A percentile compares a stretch with the other conserved stretches of the same genome.
phyloP scores from a whole-genome alignment of 2,329 filamentous ascomycete genomes.

The Chrysoporthe deuterocubensis region DNA sequence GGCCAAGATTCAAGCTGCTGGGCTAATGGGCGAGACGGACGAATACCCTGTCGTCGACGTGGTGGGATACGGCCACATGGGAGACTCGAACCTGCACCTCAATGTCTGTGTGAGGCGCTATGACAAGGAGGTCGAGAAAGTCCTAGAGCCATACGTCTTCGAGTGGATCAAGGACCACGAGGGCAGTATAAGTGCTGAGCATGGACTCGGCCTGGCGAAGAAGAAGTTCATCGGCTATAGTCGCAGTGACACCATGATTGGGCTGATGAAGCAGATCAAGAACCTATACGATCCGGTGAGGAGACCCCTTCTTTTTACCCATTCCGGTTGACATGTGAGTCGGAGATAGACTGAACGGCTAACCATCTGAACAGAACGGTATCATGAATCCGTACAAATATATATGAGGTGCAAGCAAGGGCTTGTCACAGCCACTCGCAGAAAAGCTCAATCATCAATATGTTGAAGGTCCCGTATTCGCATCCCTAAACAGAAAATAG shows the following conservation, averaged over 20 bases:
- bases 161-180: slow-evolving; percentile 90
- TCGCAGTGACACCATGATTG: slow-evolving; percentile 83
- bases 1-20: slow-evolving; percentile 71
- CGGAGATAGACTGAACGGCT: slow-evolving; percentile 5
- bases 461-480: background rate
- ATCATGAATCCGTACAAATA: slow-evolving; percentile 99
- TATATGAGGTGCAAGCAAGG: slow-evolving; percentile 53
- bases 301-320: slow-evolving; percentile 30
- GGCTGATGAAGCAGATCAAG: slow-evolving; percentile 95
- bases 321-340: background rate
- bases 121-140: slow-evolving; percentile 83
- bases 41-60: slow-evolving; percentile 82
- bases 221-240: slow-evolving; percentile 95
- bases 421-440: background rate
- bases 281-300: slow-evolving; percentile 90
- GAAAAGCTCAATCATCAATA: background rate
- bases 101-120: slow-evolving; percentile 85
- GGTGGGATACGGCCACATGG: slow-evolving; percentile 98
- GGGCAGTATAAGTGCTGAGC: slow-evolving; percentile 96
- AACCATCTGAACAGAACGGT: slow-evolving; percentile 67
- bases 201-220: slow-evolving; percentile 92
- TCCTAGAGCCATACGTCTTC: slow-evolving; percentile 93
- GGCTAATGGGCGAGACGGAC: slow-evolving; percentile 76
- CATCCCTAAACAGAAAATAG: background rate
- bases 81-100: slow-evolving; percentile 91